Percentiles rank a stretch among this genome's conserved stretches.
Conservation (phyloP, 2,329 filamentous ascomycete species). For the Colletotrichum tabaci region DNA sequence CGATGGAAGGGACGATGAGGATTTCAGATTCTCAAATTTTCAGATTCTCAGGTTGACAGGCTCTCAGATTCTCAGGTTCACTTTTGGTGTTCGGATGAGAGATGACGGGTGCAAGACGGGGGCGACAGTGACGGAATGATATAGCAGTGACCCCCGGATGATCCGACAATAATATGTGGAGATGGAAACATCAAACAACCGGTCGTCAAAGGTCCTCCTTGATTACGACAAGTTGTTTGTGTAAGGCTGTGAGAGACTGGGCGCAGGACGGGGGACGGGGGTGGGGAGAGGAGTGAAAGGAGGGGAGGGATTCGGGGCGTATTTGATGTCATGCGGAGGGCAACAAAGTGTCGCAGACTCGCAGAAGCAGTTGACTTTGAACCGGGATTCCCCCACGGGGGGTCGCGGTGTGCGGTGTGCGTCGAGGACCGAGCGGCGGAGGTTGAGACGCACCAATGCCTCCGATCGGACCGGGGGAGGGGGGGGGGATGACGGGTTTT, state of each 20-base stretch:
- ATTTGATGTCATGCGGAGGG: conserved; percentile 25
- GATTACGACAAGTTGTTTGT: conserved; percentile 1
- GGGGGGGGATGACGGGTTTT: background rate
- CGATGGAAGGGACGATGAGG: background rate
- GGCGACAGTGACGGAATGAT: conserved; percentile 6
- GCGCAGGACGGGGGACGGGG: no score
- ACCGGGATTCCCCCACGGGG: conserved; percentile 40
- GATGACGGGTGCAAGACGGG: background rate
- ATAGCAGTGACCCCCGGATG: conserved; percentile 12
- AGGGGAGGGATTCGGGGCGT: conserved; percentile 4
- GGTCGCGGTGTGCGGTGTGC: conserved; percentile 28
- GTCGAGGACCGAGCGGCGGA: conserved; percentile 33
- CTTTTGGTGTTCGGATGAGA: background rate
- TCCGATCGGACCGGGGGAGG: conserved; percentile 23
- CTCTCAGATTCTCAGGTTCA: no score
- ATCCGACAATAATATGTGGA: conserved; percentile 32
- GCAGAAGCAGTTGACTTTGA: conserved; percentile 26
- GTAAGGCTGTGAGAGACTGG: background rate
- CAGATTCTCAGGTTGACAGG: no score
- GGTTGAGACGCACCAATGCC: conserved; percentile 40
- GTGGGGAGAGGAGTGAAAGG: background rate
- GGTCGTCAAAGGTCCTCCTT: conserved; percentile 26
- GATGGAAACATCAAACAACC: conserved; percentile 33
- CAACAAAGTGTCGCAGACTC: conserved; percentile 22
- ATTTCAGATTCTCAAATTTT: background rate